Evolutionary conservation across 495 filamentous ascomycete genomes (phyloP).

Genomic region (Xylaria longipes): DNA sequence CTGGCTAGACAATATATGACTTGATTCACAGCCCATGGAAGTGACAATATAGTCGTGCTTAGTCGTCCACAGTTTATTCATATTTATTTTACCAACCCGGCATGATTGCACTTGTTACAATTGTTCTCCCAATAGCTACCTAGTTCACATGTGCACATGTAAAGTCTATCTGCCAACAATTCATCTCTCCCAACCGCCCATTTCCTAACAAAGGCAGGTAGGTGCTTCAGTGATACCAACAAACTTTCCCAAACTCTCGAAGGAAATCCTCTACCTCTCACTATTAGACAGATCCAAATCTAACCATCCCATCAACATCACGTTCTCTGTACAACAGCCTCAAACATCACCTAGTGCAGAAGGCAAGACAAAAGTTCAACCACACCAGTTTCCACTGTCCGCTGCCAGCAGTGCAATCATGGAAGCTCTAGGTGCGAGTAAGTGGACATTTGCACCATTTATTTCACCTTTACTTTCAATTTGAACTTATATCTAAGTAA

Average conservation of each 20-base stretch:
- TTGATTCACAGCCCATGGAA: background rate
- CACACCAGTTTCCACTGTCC: background rate
- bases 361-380: background rate
- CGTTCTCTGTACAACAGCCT: background rate
- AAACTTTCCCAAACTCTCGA: background rate
- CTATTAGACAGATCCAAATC: background rate
- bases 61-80: too few species aligned
- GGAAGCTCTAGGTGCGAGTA: background rate
- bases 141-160: background rate
- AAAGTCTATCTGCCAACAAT: background rate
- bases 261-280: background rate
- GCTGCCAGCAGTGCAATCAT: background rate
- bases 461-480: background rate
- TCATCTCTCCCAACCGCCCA: background rate
- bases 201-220: background rate
- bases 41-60: background rate
- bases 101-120: background rate
- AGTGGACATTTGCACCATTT: background rate
- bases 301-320: background rate
- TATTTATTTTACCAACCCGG: background rate
- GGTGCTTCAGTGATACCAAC: background rate
- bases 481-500: background rate
- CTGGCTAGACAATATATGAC: background rate
- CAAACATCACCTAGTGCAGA: background rate
- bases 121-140: background rate